Conservation (phyloP, 164 flowering plant species). For the Vitis rotundifolia region DNA sequence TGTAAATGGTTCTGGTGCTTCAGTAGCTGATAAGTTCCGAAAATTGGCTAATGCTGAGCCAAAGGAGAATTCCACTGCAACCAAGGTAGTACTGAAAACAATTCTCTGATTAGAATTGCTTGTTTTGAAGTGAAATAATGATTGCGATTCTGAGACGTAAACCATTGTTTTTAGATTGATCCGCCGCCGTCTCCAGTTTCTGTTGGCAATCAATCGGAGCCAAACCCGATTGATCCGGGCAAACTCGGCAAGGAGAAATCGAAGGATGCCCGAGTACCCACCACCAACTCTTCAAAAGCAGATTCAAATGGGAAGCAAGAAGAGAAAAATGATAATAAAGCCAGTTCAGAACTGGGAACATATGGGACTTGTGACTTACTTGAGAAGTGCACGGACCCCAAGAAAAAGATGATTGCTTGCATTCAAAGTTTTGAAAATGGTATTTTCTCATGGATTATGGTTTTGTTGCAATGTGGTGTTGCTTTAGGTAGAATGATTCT, state of each 20-base stretch:
- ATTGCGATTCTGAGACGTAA: background rate
- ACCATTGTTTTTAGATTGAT: slow-evolving; percentile 14
- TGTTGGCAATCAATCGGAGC: background rate
- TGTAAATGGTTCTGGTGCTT: slow-evolving; percentile 21
- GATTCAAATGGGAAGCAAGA: background rate
- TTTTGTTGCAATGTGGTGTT: too few species aligned
- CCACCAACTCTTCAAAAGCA: background rate
- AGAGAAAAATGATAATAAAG: background rate
- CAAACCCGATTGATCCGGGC: background rate
- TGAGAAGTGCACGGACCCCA: slow-evolving; percentile 14
- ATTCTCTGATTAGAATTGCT: background rate
- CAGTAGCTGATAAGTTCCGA: slow-evolving; percentile 1
- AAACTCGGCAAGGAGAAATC: background rate
- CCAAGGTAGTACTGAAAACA: background rate
- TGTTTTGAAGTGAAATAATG: background rate
- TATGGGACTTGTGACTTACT: slow-evolving; percentile 22
- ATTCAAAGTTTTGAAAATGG: slow-evolving; percentile 22
- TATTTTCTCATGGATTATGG: slow-evolving; percentile 9
- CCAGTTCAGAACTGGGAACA: background rate
- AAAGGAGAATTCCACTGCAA: background rate
- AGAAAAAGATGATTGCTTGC: slow-evolving; percentile 32
- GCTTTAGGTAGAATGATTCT: too few species aligned
- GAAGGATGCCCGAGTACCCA: background rate
- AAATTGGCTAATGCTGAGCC: slow-evolving; percentile 12
- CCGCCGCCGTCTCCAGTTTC: slow-evolving; percentile 28